Evolutionary conservation across 768 basidiomycete species (phyloP), one percentile per base, ranked within the genome.

Genomic region (Termitomyces eurrhizus): DNA sequence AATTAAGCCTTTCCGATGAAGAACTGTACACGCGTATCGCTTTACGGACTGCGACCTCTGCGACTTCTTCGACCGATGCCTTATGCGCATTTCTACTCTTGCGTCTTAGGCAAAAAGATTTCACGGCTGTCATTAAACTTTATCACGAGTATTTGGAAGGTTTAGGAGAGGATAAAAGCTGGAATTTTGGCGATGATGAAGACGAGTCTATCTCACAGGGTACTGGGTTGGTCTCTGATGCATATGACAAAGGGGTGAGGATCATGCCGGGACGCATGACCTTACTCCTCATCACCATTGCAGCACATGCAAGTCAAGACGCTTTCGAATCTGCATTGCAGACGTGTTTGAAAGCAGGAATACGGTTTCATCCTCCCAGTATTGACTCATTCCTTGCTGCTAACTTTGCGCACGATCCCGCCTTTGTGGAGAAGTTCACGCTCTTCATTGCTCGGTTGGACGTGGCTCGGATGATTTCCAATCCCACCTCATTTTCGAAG

Each of bases 231-330:
- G 61, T 57, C 35, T 50, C 52, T 58, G 70, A 59, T 56, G 66
- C 59, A 69, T 70, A 71, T 21, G 50, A 64, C 26, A 61, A 64
- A 41, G 59, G 64, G 4, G 53, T 57, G 41, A 53, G 35, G 35
- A 41, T 58, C 60, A 63, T 61, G 62, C 75, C 64, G 55, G 76
- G 73, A 41, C 75, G 72, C n/a, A 67, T 72, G 36, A 66, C 74
- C 1, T 61, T 86, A 36, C 72, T 88, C 29, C 75, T 88, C 36
- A 77, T 78, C 12, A 84, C 77, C 7, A 72, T 84, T n/a, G 75
- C 83, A 24, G 91, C 91, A 16, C 74, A 84, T 68, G 86, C 87
- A 4, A 79, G 85, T 68, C 72, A 76, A 35, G 74, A 83, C 66
- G 76, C 79, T n/a, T 90, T 92, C 64, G 66, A 72, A n/a, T 77